A percentile compares a stretch with the other conserved stretches of the same genome.
phyloP scores from a whole-genome alignment of 202 grass and related monocot species.

The Carex arenaria region DNA sequence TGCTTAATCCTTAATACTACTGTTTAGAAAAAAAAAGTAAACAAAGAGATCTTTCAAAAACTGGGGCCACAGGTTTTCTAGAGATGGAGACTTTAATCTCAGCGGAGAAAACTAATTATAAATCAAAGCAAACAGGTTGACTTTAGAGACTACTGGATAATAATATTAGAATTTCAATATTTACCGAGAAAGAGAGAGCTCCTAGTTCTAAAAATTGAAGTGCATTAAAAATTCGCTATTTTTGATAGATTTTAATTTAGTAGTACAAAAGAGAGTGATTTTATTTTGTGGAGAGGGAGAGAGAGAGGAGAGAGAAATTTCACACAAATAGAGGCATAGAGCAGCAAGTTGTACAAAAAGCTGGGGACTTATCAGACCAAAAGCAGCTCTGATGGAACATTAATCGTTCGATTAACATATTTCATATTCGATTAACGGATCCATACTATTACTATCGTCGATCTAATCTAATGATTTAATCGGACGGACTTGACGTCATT shows the following conservation, averaged over 20 bases:
- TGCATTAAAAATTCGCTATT: neutral
- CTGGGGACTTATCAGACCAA: neutral
- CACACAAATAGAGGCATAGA: neutral
- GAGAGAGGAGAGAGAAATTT: neutral
- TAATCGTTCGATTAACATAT: neutral
- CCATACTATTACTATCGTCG: neutral
- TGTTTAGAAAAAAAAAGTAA: neutral
- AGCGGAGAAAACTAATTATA: neutral
- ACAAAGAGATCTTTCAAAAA: neutral
- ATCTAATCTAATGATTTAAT: neutral
- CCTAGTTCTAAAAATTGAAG: neutral
- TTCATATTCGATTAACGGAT: neutral
- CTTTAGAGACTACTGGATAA: neutral
- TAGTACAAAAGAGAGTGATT: neutral
- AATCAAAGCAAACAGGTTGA: neutral
- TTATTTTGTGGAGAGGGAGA: neutral
- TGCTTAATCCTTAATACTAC: neutral
- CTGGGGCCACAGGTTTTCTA: neutral
- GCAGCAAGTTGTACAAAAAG: neutral
- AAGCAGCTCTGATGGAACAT: neutral
- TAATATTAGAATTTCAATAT: neutral
- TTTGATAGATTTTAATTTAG: neutral
- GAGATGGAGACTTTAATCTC: neutral
- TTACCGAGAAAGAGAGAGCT: neutral
- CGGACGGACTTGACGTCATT: too few species aligned